A percentile compares a stretch with the other conserved stretches of the same genome.
phyloP scores from a whole-genome alignment of 805 yeast genomes.

The Pichia sporocuriosa region DNA sequence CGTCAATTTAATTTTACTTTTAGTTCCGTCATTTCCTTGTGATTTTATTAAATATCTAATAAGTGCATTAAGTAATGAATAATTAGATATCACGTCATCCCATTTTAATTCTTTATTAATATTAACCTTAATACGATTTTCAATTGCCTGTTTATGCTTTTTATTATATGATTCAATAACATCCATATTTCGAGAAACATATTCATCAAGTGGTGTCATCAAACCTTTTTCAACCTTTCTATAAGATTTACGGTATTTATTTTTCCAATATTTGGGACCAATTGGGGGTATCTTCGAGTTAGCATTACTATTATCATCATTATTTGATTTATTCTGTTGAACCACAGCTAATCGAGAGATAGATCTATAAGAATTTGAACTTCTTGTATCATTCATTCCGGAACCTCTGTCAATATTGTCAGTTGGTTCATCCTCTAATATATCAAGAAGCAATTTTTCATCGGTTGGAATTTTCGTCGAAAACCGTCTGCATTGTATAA shows the following conservation, averaged over 20 bases:
- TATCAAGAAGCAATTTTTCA: slow-evolving; percentile 13
- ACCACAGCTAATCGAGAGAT: background rate
- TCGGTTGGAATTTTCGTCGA: slow-evolving; percentile 12
- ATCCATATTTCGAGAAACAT: slow-evolving; percentile 19
- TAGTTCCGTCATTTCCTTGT: background rate
- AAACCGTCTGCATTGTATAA: background rate
- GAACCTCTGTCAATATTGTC: background rate
- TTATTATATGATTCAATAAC: slow-evolving; percentile 24
- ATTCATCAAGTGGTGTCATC: slow-evolving; percentile 17
- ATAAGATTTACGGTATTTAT: slow-evolving; percentile 15
- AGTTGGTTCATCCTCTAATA: slow-evolving; percentile 7
- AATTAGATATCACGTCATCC: slow-evolving; percentile 17
- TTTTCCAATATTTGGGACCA: slow-evolving; percentile 20
- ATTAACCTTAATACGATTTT: slow-evolving; percentile 21
- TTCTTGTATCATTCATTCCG: background rate
- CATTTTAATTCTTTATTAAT: slow-evolving; percentile 15
- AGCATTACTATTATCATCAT: background rate
- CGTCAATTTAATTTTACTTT: slow-evolving; percentile 19
- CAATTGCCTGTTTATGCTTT: slow-evolving; percentile 13
- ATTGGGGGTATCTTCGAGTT: background rate
- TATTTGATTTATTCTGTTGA: background rate
- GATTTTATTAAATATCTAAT: slow-evolving; percentile 11
- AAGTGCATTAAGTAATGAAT: slow-evolving; percentile 14
- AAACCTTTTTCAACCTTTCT: slow-evolving; percentile 17
- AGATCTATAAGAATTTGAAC: background rate